Conservation (phyloP, 83 land plant species). For the Thuja plicata region DNA sequence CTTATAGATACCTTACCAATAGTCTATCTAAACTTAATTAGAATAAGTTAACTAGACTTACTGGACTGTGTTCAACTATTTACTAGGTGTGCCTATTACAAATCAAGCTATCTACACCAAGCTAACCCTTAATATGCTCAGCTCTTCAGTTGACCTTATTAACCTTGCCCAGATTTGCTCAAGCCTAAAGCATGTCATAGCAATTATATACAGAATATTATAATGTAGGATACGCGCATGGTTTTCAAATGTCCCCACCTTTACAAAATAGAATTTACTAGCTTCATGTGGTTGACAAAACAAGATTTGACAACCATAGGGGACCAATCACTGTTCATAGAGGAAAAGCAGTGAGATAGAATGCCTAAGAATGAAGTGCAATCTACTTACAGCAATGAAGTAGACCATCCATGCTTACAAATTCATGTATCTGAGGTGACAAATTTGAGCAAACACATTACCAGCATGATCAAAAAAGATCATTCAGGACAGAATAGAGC, state of each 20-base stretch:
- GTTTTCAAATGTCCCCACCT: not conserved
- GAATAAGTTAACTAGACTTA: too few relatives aligned
- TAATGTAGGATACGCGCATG: not conserved
- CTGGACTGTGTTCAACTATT: too few relatives aligned
- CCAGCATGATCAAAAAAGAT: not conserved
- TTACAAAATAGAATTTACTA: not conserved
- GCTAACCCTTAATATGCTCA: too few relatives aligned
- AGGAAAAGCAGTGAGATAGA: not conserved
- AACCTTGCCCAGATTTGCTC: not conserved
- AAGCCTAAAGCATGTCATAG: not conserved
- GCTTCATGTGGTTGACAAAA: not conserved
- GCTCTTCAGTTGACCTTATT: too few relatives aligned
- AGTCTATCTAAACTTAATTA: too few relatives aligned
- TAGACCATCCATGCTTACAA: not conserved
- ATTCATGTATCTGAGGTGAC: not conserved
- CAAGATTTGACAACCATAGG: too few relatives aligned
- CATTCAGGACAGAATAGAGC: not conserved
- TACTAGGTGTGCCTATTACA: too few relatives aligned
- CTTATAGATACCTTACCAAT: too few relatives aligned
- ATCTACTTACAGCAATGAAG: not conserved
- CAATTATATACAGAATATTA: not conserved
- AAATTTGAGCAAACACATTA: not conserved
- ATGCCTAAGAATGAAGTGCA: not conserved
- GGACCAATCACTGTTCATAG: not conserved
- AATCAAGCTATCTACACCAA: too few relatives aligned